phyloP scores from a whole-genome alignment of 768 basidiomycete genomes.

The Podaxis rugospora region DNA sequence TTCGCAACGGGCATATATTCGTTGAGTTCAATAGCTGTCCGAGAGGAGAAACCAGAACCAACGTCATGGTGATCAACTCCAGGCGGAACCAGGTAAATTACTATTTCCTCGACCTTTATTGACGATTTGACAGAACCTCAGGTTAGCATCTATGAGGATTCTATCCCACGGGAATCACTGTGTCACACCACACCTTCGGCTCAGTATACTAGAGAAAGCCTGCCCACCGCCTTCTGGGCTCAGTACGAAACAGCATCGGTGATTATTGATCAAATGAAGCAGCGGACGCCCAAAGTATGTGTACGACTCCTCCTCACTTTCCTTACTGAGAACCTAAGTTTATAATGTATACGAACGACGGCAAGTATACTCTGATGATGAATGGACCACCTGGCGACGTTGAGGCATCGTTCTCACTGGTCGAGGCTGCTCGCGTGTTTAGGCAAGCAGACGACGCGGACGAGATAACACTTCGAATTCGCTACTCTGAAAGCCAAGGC shows the following conservation, averaged over 20 bases:
- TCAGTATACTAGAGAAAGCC: slow-evolving; percentile 26
- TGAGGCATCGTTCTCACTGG: slow-evolving; percentile 32
- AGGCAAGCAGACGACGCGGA: not conserved
- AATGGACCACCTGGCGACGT: slow-evolving; percentile 45
- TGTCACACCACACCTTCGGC: slow-evolving; percentile 40
- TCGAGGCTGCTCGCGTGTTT: not conserved
- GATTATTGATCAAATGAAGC: slow-evolving; percentile 44
- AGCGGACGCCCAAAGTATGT: slow-evolving; percentile 47
- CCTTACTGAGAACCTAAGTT: slow-evolving; percentile 26
- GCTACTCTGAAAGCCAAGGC: slow-evolving; percentile 32
- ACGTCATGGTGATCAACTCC: slow-evolving; percentile 2
- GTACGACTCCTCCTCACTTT: too few species aligned
- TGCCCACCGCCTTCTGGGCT: slow-evolving; percentile 40
- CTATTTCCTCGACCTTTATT: not conserved
- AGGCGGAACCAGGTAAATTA: not conserved
- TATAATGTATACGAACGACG: slow-evolving; percentile 31
- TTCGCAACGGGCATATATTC: not conserved
- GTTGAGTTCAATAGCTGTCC: not conserved
- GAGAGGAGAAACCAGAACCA: not conserved
- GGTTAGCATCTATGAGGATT: slow-evolving; percentile 44
- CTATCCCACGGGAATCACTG: slow-evolving; percentile 46
- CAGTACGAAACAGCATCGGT: slow-evolving; percentile 42
- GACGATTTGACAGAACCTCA: slow-evolving; percentile 15
- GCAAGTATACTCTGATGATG: slow-evolving; percentile 48
- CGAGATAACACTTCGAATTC: slow-evolving; percentile 27